Percentiles rank a stretch among this genome's conserved stretches.
Conservation (phyloP, 192 early-diverging fungal genomes). For the Lobulomyces angularis region DNA sequence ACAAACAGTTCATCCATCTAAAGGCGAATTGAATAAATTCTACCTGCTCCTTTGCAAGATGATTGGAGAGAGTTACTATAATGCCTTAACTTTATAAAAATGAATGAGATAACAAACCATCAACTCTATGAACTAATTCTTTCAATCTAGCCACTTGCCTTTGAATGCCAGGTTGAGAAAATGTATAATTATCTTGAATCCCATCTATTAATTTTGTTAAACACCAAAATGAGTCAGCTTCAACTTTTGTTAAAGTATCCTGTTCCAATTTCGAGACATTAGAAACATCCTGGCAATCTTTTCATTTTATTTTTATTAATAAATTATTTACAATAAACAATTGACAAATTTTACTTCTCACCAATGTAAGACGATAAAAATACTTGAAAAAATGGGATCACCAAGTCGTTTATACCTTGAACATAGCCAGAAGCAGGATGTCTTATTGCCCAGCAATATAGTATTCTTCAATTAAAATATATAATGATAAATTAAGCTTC, state of each 20-base stretch:
- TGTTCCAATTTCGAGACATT: constrained; percentile 27
- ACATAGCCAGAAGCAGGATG: constrained; percentile 99
- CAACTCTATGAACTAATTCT: constrained; percentile 84
- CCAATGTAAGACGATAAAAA: constrained; percentile 65
- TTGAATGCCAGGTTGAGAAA: constrained; percentile 92
- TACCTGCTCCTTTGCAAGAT: constrained; percentile 76
- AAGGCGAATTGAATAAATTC: constrained; percentile 99
- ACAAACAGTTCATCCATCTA: constrained; percentile 97
- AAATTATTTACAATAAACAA: constrained; percentile 9
- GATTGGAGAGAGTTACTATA: constrained; percentile 59
- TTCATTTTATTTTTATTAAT: constrained; percentile 18
- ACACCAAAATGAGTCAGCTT: constrained; percentile 97
- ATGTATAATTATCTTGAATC: constrained; percentile 98
- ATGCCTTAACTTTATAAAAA: constrained; percentile 2
- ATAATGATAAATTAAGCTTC: too few relatives aligned
- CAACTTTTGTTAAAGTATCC: constrained; percentile 56
- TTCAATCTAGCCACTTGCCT: constrained; percentile 77
- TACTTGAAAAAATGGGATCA: constrained; percentile 91
- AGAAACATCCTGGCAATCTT: constrained; percentile 16
- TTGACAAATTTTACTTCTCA: constrained; percentile 12
- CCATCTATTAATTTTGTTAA: constrained; percentile 89
- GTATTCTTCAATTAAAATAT: constrained; percentile 46
- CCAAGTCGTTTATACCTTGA: constrained; percentile 96
- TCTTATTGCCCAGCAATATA: constrained; percentile 94
- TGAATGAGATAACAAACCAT: constrained; percentile 36